Conservation (phyloP, 495 filamentous ascomycete genomes). For the Ascodesmis nigricans region DNA sequence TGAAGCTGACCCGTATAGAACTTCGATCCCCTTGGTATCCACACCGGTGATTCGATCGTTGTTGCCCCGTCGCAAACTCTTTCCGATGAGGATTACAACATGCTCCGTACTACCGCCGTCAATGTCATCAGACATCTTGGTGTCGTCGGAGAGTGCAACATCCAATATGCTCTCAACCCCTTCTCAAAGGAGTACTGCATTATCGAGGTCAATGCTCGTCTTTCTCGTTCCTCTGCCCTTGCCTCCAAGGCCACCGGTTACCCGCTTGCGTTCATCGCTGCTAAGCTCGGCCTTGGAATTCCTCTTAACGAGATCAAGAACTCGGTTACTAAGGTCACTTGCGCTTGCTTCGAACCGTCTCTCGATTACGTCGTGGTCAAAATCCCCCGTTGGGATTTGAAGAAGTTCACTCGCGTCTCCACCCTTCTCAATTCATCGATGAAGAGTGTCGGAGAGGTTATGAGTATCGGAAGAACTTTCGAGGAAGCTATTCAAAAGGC, state of each 20-base stretch:
- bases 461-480: constrained; percentile 91
- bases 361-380: constrained; percentile 97
- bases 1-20: constrained; percentile 31
- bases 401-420: constrained; percentile 94
- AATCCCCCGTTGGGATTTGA: constrained; percentile 95
- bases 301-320: constrained; percentile 93
- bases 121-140: constrained; percentile 95
- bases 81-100: constrained; percentile 96
- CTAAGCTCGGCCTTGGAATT: constrained; percentile 84
- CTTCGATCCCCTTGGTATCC: constrained; percentile 93
- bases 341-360: constrained; percentile 97
- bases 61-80: constrained; percentile 93
- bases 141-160: constrained; percentile 96
- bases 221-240: constrained; percentile 82
- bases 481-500: constrained; percentile 98
- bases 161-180: constrained; percentile 92
- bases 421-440: constrained; percentile 90
- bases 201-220: constrained; percentile 94
- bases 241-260: constrained; percentile 96
- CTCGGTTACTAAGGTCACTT: constrained; percentile 86
- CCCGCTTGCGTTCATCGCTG: constrained; percentile 85
- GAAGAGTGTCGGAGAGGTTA: constrained; percentile 99
- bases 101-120: constrained; percentile 94
- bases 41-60: constrained; percentile 96
- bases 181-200: constrained; percentile 96